phyloP scores from a whole-genome alignment of 163 green algal species.

The Scenedesmus sp. region DNA sequence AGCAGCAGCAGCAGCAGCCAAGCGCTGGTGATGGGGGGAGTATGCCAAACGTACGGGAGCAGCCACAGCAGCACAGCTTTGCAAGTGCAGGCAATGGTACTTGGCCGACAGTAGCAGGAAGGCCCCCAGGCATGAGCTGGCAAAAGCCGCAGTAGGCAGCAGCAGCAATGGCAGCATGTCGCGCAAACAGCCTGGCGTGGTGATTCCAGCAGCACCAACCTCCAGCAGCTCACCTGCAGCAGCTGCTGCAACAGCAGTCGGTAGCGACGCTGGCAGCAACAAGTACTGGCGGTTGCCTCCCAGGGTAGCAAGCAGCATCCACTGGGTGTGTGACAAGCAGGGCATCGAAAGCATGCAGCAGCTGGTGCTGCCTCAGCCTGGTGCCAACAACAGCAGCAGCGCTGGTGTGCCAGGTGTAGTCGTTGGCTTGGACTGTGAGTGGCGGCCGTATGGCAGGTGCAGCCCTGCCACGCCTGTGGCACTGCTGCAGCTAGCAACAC shows the following conservation, averaged over 20 bases:
- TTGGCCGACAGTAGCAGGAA: background rate
- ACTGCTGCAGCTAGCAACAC: slow-evolving; percentile 57
- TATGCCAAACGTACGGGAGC: background rate
- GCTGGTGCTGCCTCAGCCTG: background rate
- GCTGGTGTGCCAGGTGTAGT: background rate
- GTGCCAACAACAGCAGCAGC: background rate
- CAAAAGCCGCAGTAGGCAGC: background rate
- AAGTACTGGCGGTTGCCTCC: slow-evolving; percentile 24
- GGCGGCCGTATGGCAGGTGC: slow-evolving; percentile 48
- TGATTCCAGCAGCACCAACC: background rate
- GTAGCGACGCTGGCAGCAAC: background rate
- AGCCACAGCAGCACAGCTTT: background rate
- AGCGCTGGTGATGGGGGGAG: background rate
- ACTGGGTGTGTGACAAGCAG: background rate
- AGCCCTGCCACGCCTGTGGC: slow-evolving; percentile 36
- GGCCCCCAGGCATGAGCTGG: background rate
- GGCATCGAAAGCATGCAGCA: slow-evolving; percentile 5
- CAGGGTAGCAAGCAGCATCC: background rate
- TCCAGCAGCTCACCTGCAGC: background rate
- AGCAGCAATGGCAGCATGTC: background rate
- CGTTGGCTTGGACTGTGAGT: slow-evolving; percentile 61
- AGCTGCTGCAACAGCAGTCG: background rate
- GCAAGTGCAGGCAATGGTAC: background rate
- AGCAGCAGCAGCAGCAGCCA: slow-evolving; percentile 10
- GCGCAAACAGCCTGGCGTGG: background rate